Evolutionary conservation across 257 asterid species (phyloP).

Genomic region (Plantago major): DNA sequence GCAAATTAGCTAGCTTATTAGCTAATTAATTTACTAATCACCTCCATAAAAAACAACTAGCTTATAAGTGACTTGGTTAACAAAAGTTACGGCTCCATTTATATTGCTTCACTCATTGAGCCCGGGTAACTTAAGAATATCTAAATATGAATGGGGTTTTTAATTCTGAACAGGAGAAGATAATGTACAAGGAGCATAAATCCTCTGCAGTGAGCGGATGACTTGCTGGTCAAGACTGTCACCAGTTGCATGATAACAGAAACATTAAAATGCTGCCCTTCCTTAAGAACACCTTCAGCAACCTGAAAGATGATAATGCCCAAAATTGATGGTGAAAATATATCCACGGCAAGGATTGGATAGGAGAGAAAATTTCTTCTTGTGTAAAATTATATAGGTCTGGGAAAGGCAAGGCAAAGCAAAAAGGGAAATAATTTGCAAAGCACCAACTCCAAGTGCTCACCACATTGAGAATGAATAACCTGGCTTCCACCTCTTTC

Average conservation of each 20-base stretch:
- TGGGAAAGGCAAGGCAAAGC: too few species aligned
- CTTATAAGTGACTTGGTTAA: slow-evolving; percentile 16
- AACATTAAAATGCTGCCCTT: slow-evolving; percentile 56
- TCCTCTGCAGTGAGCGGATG: slow-evolving; percentile 54
- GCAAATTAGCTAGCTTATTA: too few species aligned
- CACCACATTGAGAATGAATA: slow-evolving; percentile 75
- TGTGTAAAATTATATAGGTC: too few species aligned
- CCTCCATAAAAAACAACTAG: background rate
- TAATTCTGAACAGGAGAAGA: slow-evolving; percentile 26
- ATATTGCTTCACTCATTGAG: slow-evolving; percentile 14
- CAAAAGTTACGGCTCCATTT: slow-evolving; percentile 18
- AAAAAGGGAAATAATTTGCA: slow-evolving; percentile 2
- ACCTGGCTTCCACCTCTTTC: slow-evolving; percentile 78
- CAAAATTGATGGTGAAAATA: slow-evolving; percentile 15
- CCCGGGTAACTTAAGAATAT: slow-evolving; percentile 9
- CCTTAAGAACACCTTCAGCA: slow-evolving; percentile 68
- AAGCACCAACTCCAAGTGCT: slow-evolving; percentile 26
- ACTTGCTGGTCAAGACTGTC: slow-evolving; percentile 55
- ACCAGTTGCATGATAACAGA: slow-evolving; percentile 55
- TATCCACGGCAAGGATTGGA: slow-evolving; percentile 8
- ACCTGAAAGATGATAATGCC: slow-evolving; percentile 45
- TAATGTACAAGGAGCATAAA: slow-evolving; percentile 65
- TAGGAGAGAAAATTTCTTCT: too few species aligned
- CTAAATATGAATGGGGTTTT: slow-evolving; percentile 13
- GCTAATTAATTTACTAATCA: too few species aligned